Evolutionary conservation across 202 grass and related monocot genomes (phyloP), one percentile per base, ranked within the genome.

Genomic region (Setaria italica): DNA sequence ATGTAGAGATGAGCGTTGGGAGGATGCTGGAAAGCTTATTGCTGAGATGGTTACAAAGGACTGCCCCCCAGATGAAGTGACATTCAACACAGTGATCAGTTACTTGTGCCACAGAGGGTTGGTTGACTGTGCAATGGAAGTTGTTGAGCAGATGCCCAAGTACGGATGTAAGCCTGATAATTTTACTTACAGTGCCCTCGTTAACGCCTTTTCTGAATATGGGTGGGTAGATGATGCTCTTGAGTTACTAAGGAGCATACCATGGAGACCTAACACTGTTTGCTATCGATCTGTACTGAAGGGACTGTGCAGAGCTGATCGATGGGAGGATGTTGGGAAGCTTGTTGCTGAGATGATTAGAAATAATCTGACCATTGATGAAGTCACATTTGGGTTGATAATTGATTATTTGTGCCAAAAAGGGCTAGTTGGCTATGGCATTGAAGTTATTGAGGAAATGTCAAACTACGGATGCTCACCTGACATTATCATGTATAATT

Each of bases 401-500:
- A 80, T 80, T 0, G 19, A 80, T 2, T 80, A 17, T 53, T 67
- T 80, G 78, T 80, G 78, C 78, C 62, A 80, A 80, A 80, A 67
- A 67, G 62, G 62, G 10, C 9, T 80, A n/a, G 47, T 54, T 67
- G 62, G 51, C 11, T 39, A 15, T 80, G 78, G 46, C 0, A 6
- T 49, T 39, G 62, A 67, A 80, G 46, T 67, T 80, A 14, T 80
- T 53, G 5, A 48, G 47, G 19, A 80, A 67, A 54, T 80, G 45
- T 5, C 62, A 67, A 67, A 53, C 12, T 80, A 67, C 21, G 78
- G 46, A 25, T 67, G 62, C 62, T 65, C 62, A 14, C 78, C 78
- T 80, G 62, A 80, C 33, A 19, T 67, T 39, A 65, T 54, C 78
- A 67, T 51, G 29, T 80, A 67, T 48, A 80, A 66, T 53, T 66